A percentile compares a stretch with the other conserved stretches of the same genome.
phyloP scores from a whole-genome alignment of 768 basidiomycete species.

The Austroboletus eburneus region DNA sequence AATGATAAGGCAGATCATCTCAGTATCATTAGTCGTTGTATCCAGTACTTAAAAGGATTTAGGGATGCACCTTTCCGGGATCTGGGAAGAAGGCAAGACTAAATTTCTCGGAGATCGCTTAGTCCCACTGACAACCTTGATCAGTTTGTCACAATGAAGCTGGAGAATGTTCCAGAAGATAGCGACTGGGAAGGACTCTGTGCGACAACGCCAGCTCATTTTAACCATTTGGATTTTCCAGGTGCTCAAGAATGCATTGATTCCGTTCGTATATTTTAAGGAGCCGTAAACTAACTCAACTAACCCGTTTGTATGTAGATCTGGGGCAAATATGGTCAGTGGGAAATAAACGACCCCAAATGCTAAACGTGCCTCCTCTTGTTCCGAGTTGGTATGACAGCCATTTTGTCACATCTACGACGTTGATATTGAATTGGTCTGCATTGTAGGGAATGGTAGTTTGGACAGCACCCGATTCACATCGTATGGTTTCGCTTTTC shows the following conservation, averaged over 20 bases:
- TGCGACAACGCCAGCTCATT: constrained; percentile 30
- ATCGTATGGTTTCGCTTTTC: not conserved
- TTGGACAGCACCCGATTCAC: too few relatives aligned
- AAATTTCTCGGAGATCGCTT: not conserved
- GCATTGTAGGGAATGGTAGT: too few relatives aligned
- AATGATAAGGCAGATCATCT: constrained; percentile 23
- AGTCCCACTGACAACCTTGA: not conserved
- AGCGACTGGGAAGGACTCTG: constrained; percentile 33
- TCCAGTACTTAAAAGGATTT: not conserved
- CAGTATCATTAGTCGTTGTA: not conserved
- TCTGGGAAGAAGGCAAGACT: constrained; percentile 19
- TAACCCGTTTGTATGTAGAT: constrained; percentile 6
- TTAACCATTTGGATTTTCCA: constrained; percentile 20
- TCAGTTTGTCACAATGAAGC: constrained; percentile 25
- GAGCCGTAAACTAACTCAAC: not conserved
- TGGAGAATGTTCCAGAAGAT: constrained; percentile 22
- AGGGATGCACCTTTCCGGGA: constrained; percentile 23
- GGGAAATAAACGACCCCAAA: constrained; percentile 21
- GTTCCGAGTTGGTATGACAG: not conserved
- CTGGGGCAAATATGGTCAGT: constrained; percentile 21
- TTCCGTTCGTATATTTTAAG: constrained; percentile 3
- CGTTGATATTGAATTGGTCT: too few relatives aligned
- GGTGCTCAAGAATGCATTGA: constrained; percentile 17
- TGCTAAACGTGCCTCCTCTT: constrained; percentile 6
- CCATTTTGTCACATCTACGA: too few relatives aligned